Conservation (phyloP, 768 basidiomycete species). For the Pilatotrama ljubarskyi region DNA sequence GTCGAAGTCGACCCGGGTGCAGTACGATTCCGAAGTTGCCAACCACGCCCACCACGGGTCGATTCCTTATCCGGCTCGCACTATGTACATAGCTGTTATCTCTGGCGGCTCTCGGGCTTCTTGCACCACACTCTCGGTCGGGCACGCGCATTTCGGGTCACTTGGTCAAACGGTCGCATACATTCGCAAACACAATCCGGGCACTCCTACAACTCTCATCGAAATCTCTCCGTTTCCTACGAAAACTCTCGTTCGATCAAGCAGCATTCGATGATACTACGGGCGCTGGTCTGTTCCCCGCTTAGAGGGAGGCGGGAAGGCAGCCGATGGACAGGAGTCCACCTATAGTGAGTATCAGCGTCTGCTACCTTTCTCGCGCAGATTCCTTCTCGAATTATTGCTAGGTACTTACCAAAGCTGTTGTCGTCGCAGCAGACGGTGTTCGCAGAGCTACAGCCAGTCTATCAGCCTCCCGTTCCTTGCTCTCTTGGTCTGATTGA, state of each 20-base stretch:
- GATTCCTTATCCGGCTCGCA: no score
- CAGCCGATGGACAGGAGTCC: background rate
- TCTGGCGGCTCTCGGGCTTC: no score
- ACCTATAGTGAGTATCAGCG: background rate
- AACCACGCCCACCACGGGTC: no score
- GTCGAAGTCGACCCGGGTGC: no score
- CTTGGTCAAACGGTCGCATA: background rate
- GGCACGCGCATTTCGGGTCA: background rate
- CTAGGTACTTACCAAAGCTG: conserved; percentile 12
- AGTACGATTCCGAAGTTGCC: no score
- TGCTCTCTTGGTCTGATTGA: background rate
- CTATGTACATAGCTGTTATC: no score
- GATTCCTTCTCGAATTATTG: no score
- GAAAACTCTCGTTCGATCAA: background rate
- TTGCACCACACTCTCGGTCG: background rate
- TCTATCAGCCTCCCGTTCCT: background rate
- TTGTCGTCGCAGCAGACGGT: conserved; percentile 16
- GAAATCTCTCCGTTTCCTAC: background rate
- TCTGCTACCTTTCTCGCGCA: background rate
- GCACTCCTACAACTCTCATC: background rate
- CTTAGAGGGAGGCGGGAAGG: background rate
- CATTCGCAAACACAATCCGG: background rate
- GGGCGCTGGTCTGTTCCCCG: background rate
- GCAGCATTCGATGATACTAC: background rate
- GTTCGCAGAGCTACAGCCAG: background rate